These are phyloP conservation scores for Ambrosiella cleistominuta DNA, from an alignment of 2,329 filamentous ascomycete genomes.

Conservation along the genomic window DNA sequence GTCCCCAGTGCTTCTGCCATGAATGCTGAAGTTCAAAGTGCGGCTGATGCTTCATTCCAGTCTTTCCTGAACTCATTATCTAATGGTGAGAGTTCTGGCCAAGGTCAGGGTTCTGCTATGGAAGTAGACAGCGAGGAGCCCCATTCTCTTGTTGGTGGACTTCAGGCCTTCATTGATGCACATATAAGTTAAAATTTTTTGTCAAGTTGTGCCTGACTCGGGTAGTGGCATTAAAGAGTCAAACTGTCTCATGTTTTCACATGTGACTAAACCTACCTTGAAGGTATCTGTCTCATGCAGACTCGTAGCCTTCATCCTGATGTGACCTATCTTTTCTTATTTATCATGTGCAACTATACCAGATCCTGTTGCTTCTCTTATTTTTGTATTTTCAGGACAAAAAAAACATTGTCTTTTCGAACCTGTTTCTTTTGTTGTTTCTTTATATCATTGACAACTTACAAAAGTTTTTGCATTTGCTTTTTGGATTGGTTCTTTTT, in stretches of 20 bases:
- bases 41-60: neutral
- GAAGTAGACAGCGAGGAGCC: conserved; percentile 1
- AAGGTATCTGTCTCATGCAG: too few species aligned
- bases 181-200: neutral
- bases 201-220: too few species aligned
- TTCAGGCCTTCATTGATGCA: conserved; percentile 13
- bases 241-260: too few species aligned
- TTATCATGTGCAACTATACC: neutral
- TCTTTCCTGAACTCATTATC: neutral
- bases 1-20: neutral
- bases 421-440: neutral
- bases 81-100: neutral
- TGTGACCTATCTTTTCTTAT: neutral
- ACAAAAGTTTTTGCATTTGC: neutral
- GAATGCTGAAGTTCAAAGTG: neutral
- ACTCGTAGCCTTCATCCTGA: too few species aligned
- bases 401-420: neutral
- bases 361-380: too few species aligned
- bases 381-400: neutral
- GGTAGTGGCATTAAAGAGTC: too few species aligned
- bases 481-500: neutral
- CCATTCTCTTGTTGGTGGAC: conserved; percentile 7
- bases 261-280: too few species aligned
- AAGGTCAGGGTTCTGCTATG: neutral
- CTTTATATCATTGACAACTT: neutral